These are phyloP conservation scores for Pecoramyces ruminantium DNA, from an alignment of 192 early-diverging fungal species.

Conservation along the genomic window DNA sequence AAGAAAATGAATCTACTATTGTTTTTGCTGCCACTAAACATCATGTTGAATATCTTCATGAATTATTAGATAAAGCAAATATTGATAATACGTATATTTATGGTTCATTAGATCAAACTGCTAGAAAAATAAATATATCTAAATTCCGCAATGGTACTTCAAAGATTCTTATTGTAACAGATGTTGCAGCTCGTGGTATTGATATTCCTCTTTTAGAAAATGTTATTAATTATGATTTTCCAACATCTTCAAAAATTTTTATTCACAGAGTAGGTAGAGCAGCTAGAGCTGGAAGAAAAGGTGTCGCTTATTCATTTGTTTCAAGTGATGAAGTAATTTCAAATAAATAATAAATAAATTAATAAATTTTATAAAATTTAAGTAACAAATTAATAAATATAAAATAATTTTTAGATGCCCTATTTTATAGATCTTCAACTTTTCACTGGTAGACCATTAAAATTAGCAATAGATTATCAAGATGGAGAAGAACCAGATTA, in stretches of 20 bases:
- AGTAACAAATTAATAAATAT: too few relatives aligned
- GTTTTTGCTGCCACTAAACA: slow-evolving; percentile 94
- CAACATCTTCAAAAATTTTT: slow-evolving; percentile 82
- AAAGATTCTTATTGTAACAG: slow-evolving; percentile 82
- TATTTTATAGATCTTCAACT: slow-evolving; percentile 85
- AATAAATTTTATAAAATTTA: too few relatives aligned
- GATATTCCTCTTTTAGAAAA: slow-evolving; percentile 95
- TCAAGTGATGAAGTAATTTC: slow-evolving; percentile 49
- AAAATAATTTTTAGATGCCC: slow-evolving; percentile 26
- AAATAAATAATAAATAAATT: too few relatives aligned
- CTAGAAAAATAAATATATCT: slow-evolving; percentile 71
- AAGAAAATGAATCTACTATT: slow-evolving; percentile 41
- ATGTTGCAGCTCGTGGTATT: slow-evolving; percentile 97
- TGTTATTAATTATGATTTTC: slow-evolving; percentile 95
- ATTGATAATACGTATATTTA: slow-evolving; percentile 77
- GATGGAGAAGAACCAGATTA: slow-evolving; percentile 29
- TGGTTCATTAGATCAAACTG: slow-evolving; percentile 83
- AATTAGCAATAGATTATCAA: slow-evolving; percentile 20
- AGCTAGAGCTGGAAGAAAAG: slow-evolving; percentile 82
- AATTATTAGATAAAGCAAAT: slow-evolving; percentile 48
- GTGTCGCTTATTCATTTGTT: slow-evolving; percentile 81
- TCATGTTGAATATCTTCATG: slow-evolving; percentile 87
- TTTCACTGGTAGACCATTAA: slow-evolving; percentile 62
- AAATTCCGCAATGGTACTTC: slow-evolving; percentile 62
- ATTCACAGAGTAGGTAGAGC: slow-evolving; percentile 93